Evolutionary conservation across 1,139 yeast species (phyloP).

Genomic region (Suhomyces maxii): DNA sequence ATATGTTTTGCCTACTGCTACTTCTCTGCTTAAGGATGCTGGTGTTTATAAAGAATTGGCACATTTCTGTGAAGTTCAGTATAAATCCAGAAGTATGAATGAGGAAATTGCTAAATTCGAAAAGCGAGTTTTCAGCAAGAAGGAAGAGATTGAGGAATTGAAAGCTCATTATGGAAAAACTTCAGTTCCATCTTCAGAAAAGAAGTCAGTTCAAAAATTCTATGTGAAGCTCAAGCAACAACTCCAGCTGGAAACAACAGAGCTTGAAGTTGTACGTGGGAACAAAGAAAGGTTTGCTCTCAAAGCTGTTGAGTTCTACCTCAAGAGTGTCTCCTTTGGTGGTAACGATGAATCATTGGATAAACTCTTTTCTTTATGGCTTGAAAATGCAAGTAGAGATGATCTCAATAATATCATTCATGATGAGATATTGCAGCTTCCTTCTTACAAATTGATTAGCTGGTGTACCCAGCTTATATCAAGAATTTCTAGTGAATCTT

Average conservation of each 20-base stretch:
- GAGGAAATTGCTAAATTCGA: constrained; percentile 47
- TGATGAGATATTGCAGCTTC: constrained; percentile 41
- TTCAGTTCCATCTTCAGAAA: constrained; percentile 42
- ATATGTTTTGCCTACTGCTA: constrained; percentile 51
- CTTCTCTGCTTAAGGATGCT: not conserved
- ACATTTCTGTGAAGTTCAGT: constrained; percentile 71
- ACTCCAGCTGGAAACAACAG: constrained; percentile 49
- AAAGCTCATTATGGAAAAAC: constrained; percentile 42
- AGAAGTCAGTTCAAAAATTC: constrained; percentile 52
- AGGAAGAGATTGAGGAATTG: constrained; percentile 50
- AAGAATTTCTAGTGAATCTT: constrained; percentile 51
- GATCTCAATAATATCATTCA: constrained; percentile 36
- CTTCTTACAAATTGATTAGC: constrained; percentile 63
- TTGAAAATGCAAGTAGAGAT: constrained; percentile 54
- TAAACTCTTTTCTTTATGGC: constrained; percentile 84
- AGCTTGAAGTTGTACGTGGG: constrained; percentile 37
- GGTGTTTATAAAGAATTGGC: constrained; percentile 61
- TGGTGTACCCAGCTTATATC: constrained; percentile 88
- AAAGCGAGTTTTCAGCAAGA: constrained; percentile 38
- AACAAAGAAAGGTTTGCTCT: constrained; percentile 47
- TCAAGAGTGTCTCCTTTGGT: constrained; percentile 51
- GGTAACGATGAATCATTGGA: constrained; percentile 65
- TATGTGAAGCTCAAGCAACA: constrained; percentile 49
- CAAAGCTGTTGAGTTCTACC: constrained; percentile 61
- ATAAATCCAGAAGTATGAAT: constrained; percentile 43